Evolutionary conservation across 1,284 basidiomycete species (phyloP), one percentile per base, ranked within the genome.

Genomic region (Leucoagaricus sp.): DNA sequence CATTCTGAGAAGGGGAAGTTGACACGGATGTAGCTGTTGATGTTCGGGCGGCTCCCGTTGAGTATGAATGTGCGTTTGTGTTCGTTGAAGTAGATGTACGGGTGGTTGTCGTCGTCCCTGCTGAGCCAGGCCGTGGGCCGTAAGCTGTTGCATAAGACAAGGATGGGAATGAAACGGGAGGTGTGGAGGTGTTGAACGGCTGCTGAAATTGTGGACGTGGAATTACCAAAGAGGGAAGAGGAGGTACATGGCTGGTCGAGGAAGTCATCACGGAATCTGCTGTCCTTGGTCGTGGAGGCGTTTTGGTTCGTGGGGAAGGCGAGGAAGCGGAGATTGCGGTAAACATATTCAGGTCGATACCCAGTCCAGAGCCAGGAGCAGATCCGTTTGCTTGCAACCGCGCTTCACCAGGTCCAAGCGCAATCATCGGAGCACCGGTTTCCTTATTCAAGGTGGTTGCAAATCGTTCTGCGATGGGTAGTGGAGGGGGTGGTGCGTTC

Each of bases 391-490:
- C n/a, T n/a, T 19, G 25, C 10, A 28, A 15, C 36, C 29, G 49
- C 3, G 19, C 12, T 36, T n/a, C 23, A 41, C 19, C 31, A 12
- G 15, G 15, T 31, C 29, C 38, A 4, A 46, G 17, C 3, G 62
- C 49, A 29, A 47, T 52, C 49, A 58, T 49, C 26, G 44, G 49
- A 7, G 49, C 57, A 28, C 45, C 38, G 31, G 48, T 41, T 12
- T 29, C 26, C 19, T 33, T 42, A 23, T 61, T 61, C 9, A 73
- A 58, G 1, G 72, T 72, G 0, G 74, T 80, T 6, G 76, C 76
- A 63, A 81, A 85, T 57, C 69, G 69, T n/a, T 74, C 78, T 3
- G 81, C 80, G 57, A 83, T 83, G 19, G 82, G 83, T 10, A 81
- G 73, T 58, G 74, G 71, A 60, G 62, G 65, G 60, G 84, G 76